Conservation (phyloP, 2,329 filamentous ascomycete genomes). For the Aspergillus niger region DNA sequence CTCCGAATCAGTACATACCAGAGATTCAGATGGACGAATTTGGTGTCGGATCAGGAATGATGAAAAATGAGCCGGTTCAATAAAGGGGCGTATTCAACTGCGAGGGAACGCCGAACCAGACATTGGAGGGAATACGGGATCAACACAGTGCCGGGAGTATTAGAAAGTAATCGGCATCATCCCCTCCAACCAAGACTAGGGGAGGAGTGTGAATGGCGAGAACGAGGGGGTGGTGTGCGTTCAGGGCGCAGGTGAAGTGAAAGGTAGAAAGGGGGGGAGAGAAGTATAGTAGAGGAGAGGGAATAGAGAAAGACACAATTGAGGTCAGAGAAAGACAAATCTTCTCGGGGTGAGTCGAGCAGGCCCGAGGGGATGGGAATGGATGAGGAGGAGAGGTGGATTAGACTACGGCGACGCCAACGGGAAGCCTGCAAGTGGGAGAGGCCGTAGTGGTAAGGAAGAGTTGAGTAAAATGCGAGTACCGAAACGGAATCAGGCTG, state of each 20-base stretch:
- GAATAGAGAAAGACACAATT: constrained; percentile 2
- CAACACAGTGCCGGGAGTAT: constrained; percentile 15
- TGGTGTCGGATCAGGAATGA: background rate
- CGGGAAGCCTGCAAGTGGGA: constrained; percentile 5
- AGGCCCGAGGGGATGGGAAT: constrained; percentile 12
- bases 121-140: constrained; percentile 9
- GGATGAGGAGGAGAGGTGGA: constrained; percentile 12
- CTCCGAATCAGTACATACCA: constrained; percentile 9
- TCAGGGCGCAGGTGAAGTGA: constrained; percentile 12
- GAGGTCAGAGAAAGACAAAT: constrained; percentile 7
- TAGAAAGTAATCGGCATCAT: constrained; percentile 18
- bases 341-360: constrained; percentile 9
- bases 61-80: background rate
- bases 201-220: constrained; percentile 25
- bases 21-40: background rate
- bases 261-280: constrained; percentile 20
- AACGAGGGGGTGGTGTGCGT: background rate
- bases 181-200: constrained; percentile 8
- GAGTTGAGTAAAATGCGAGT: constrained; percentile 9
- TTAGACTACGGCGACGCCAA: constrained; percentile 3
- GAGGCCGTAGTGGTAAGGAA: constrained; percentile 4
- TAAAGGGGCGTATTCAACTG: constrained; percentile 7
- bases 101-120: constrained; percentile 9
- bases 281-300: constrained; percentile 15
- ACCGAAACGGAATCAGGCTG: constrained; percentile 12